These are phyloP conservation scores for Talaromyces albobiverticillius DNA, from an alignment of 2,329 filamentous ascomycete genomes.

Conservation along the genomic window DNA sequence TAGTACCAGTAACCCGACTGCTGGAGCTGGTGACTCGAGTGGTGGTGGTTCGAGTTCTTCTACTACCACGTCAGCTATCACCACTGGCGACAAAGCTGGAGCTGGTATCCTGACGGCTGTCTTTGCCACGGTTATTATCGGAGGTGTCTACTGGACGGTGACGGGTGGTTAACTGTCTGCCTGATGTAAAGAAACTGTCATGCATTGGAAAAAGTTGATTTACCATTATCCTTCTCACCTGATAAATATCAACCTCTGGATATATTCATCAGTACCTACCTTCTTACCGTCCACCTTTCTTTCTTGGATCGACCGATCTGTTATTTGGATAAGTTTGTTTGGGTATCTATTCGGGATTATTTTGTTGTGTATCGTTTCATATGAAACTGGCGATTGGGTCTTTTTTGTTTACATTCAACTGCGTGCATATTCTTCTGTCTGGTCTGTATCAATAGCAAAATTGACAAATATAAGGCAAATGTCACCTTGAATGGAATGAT, in stretches of 20 bases:
- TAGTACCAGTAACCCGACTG: too few relatives aligned
- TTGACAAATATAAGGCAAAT: background rate
- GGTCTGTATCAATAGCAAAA: background rate
- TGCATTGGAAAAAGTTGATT: background rate
- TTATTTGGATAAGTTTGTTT: background rate
- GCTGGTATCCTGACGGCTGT: conserved; percentile 42
- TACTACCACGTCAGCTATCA: conserved; percentile 21
- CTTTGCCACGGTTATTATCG: conserved; percentile 31
- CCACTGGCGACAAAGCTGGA: conserved; percentile 39
- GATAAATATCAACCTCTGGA: too few relatives aligned
- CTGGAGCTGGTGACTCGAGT: too few relatives aligned
- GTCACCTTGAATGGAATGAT: background rate
- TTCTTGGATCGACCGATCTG: background rate
- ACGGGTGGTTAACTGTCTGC: background rate
- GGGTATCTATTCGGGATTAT: background rate
- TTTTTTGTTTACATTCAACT: background rate
- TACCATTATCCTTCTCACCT: too few relatives aligned
- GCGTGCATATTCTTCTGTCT: background rate
- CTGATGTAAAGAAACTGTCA: background rate
- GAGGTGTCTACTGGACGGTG: conserved; percentile 36
- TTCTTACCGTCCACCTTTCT: background rate
- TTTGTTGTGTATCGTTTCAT: background rate
- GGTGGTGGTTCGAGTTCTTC: conserved; percentile 31
- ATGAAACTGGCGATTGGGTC: background rate
- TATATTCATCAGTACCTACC: background rate